A percentile compares a stretch with the other conserved stretches of the same genome.
phyloP scores from a whole-genome alignment of 495 filamentous ascomycete species.

The Umbilicaria muhlenbergii region DNA sequence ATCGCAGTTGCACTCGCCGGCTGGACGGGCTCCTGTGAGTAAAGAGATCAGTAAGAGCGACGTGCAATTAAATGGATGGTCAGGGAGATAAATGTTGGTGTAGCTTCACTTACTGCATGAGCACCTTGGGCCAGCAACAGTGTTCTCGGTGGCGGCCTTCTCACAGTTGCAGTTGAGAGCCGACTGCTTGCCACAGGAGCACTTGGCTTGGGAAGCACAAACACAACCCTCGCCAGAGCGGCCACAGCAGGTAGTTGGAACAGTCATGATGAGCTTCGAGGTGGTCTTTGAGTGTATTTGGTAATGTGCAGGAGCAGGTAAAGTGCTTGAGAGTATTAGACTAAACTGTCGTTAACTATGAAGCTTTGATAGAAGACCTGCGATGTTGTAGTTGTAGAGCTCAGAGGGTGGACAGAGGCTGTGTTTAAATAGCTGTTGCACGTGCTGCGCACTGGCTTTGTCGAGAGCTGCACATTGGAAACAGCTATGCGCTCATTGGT shows the following conservation, averaged over 20 bases:
- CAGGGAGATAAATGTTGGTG: slow-evolving; percentile 5
- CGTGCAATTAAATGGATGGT: neutral
- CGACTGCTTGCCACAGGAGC: slow-evolving; percentile 77
- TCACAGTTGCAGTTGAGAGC: slow-evolving; percentile 79
- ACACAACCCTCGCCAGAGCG: slow-evolving; percentile 37
- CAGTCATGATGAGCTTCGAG: slow-evolving; percentile 24
- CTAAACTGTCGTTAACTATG: no score
- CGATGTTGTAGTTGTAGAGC: no score
- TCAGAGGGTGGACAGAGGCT: no score
- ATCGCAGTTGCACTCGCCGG: slow-evolving; percentile 71
- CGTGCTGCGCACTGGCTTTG: no score
- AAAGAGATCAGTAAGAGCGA: slow-evolving; percentile 4
- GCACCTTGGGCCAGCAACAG: slow-evolving; percentile 55
- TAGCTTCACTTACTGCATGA: slow-evolving; percentile 52
- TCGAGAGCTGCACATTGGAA: no score
- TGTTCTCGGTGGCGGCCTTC: slow-evolving; percentile 64
- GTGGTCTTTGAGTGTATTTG: neutral
- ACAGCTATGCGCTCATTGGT: no score
- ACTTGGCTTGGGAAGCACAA: slow-evolving; percentile 50
- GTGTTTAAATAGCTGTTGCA: no score
- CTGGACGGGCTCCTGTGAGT: slow-evolving; percentile 44
- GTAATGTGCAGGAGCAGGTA: neutral
- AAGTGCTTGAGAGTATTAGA: no score
- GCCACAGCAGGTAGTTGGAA: slow-evolving; percentile 51
- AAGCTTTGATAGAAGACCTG: no score